Percentiles rank a stretch among this genome's conserved stretches.
These are phyloP conservation scores for Primulina eburnea DNA, from an alignment of 257 asterid genomes.

Conservation along the genomic window DNA sequence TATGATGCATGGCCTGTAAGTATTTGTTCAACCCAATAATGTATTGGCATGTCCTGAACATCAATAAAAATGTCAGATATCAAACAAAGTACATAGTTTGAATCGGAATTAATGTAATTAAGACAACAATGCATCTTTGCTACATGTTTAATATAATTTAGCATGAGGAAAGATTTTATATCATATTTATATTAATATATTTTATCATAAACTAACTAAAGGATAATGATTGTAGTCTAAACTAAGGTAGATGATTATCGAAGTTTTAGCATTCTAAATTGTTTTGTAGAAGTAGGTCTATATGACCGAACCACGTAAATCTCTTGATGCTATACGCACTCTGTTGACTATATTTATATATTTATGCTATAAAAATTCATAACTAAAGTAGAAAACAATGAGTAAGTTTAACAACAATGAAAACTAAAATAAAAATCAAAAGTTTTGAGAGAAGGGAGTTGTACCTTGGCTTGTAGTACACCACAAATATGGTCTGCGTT, in stretches of 20 bases:
- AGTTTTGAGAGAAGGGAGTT: neutral
- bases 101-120: too few relatives aligned
- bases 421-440: neutral
- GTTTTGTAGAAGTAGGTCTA: too few relatives aligned
- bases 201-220: too few relatives aligned
- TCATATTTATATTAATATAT: too few relatives aligned
- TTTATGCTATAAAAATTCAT: neutral
- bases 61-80: neutral
- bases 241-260: neutral
- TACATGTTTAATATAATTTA: too few relatives aligned
- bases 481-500: constrained; percentile 58
- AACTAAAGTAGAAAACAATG: neutral
- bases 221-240: neutral
- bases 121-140: neutral
- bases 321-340: neutral
- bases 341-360: neutral
- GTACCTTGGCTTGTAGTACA: constrained; percentile 82
- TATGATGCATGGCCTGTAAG: constrained; percentile 49
- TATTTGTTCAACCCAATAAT: constrained; percentile 73
- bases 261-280: neutral
- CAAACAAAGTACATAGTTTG: neutral
- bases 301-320: neutral
- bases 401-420: constrained; percentile 7
- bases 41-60: constrained; percentile 67
- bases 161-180: neutral